Base-by-base conservation (phyloP, 2,329 filamentous ascomycete genomes). In the Cladobotryum protrusum region DNA sequence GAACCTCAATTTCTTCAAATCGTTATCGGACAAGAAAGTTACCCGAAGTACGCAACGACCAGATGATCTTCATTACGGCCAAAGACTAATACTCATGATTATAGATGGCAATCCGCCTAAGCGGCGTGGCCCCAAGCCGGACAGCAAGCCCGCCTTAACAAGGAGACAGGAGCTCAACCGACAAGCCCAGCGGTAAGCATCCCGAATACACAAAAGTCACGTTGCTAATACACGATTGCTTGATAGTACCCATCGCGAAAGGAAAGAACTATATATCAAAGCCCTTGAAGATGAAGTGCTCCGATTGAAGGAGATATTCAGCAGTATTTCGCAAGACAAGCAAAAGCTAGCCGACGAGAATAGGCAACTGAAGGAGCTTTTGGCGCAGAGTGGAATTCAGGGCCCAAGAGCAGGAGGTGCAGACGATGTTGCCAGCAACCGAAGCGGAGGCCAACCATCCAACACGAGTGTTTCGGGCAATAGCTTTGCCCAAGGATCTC, bases 261-360 rank as follows among this genome's bases (percentile, higher is more conserved):
- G 93, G 58, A 97, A 97, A 67, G 93, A 97, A 70, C 79, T 90
- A 60, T 97, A 97, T 67, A 95, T 96, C 73, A 95, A 95, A 67
- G 83, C 87, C 11, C 80, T 97, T 14, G 93, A 99, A 68, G 85
- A 92, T 62, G 90, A 97, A 69, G 87, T 97, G 5, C 76, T 95
- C 17, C 85, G 89, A 44, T 75, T 97, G 40, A 93, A 95, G 65
- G 90, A 96, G 64, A 78, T 86, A n/a, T 92, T 85, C 62, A 83
- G 83, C 61, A 83, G 79, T 45, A 79, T 85, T 15, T 79, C 82
- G 6, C 83, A 86, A 58, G 89, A 95, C 64, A 89, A 89, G 62
- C 82, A 91, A 47, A 78, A 80, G 46, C 73, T 91, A 8, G 77
- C 80, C 42, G 83, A 89, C 48, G 92, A 97, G 69, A 96, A 95